Conservation (phyloP, 768 basidiomycete species). For the Suillus subalutaceus region DNA sequence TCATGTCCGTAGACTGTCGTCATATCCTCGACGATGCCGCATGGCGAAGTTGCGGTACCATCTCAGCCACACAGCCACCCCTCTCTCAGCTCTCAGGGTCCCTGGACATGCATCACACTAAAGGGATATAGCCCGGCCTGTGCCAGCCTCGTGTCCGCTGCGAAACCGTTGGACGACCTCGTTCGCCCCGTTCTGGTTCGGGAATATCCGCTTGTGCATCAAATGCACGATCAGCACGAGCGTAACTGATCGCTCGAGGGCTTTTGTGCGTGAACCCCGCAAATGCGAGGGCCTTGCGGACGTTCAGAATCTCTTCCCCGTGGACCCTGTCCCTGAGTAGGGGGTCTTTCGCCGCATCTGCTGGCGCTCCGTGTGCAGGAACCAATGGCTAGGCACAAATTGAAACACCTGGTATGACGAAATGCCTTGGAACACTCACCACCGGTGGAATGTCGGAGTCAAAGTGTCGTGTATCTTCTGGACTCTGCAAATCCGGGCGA, state of each 20-base stretch:
- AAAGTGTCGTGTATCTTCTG: conserved; percentile 93
- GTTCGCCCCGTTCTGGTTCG: conserved; percentile 49
- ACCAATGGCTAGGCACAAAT: conserved; percentile 69
- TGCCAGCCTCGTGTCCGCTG: conserved; percentile 61
- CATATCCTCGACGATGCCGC: conserved; percentile 35
- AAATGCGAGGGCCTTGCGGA: conserved; percentile 90
- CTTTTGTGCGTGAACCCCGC: conserved; percentile 92
- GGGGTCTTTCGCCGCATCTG: conserved; percentile 88
- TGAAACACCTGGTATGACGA: conserved; percentile 25
- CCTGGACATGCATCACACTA: conserved; percentile 43
- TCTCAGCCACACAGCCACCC: conserved; percentile 27
- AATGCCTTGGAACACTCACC: conserved; percentile 52
- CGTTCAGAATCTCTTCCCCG: conserved; percentile 83
- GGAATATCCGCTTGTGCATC: conserved; percentile 56
- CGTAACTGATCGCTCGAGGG: conserved; percentile 77
- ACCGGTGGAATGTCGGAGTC: conserved; percentile 93
- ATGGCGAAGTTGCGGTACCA: conserved; percentile 27
- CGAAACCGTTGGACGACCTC: conserved; percentile 70
- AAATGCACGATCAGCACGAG: conserved; percentile 74
- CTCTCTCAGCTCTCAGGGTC: conserved; percentile 23
- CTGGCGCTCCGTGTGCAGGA: conserved; percentile 82
- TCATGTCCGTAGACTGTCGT: conserved; percentile 32
- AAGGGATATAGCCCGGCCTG: conserved; percentile 84
- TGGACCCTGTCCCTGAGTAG: conserved; percentile 84
- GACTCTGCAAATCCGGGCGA: conserved; percentile 77